Evolutionary conservation across 495 filamentous ascomycete genomes (phyloP).

Genomic region (Penicillium pancosmium): DNA sequence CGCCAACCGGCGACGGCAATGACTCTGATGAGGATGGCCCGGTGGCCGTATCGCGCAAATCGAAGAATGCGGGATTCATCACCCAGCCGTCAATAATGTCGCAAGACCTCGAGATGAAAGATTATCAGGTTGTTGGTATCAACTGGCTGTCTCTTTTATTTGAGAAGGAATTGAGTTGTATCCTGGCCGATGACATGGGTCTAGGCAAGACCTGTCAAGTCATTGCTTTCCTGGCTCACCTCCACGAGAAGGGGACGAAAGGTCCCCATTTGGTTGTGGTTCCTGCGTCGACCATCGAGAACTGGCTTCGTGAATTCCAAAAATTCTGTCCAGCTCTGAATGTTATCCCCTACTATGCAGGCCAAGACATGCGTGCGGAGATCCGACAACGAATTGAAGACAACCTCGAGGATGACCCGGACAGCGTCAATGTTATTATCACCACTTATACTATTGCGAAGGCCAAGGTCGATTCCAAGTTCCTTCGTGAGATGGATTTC

Average conservation of each 20-base stretch:
- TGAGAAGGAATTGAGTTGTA: constrained; percentile 74
- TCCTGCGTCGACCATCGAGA: constrained; percentile 89
- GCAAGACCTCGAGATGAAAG: constrained; percentile 72
- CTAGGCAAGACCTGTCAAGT: constrained; percentile 97
- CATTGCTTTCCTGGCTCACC: constrained; percentile 84
- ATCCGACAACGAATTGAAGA: constrained; percentile 69
- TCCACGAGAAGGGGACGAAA: constrained; percentile 65
- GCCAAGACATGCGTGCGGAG: constrained; percentile 60
- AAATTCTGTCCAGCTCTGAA: constrained; percentile 77
- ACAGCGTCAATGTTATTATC: constrained; percentile 78
- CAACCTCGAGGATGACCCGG: constrained; percentile 61
- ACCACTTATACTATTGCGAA: constrained; percentile 85
- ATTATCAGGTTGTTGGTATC: constrained; percentile 91
- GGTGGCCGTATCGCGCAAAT: constrained; percentile 40
- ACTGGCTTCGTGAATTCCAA: constrained; percentile 90
- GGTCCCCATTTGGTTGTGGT: constrained; percentile 90
- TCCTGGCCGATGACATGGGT: constrained; percentile 97
- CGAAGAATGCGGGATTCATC: constrained; percentile 47
- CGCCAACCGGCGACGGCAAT: constrained; percentile 32
- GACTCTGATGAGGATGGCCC: constrained; percentile 51
- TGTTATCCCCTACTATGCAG: constrained; percentile 81
- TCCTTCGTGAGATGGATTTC: constrained; percentile 64
- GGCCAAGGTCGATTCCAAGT: constrained; percentile 65
- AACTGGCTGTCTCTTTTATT: constrained; percentile 91
- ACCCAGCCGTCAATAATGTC: constrained; percentile 76